These are phyloP conservation scores for Oryza glumipatula DNA, from an alignment of 176 grass and related monocot genomes.

Conservation along the genomic window DNA sequence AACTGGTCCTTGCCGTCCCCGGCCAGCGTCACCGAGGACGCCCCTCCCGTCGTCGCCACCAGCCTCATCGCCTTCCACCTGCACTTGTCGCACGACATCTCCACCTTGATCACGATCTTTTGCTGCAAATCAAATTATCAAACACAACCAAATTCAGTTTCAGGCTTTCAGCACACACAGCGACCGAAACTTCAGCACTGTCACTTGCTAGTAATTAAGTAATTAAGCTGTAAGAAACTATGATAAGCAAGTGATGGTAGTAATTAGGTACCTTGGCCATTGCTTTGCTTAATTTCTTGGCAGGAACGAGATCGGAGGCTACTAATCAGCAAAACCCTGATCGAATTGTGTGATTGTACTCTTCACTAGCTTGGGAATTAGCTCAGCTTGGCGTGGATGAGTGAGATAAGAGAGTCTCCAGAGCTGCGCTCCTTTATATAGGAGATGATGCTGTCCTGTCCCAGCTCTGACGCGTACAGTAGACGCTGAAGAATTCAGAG, in stretches of 20 bases:
- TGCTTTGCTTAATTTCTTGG: neutral
- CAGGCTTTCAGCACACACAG: neutral
- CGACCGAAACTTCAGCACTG: too few species aligned
- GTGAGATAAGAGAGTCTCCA: neutral
- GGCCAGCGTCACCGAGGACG: constrained; percentile 48
- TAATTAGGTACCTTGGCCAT: neutral
- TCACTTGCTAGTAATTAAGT: too few species aligned
- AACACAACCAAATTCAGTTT: neutral
- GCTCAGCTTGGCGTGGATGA: neutral
- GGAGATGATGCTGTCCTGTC: neutral
- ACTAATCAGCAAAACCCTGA: neutral
- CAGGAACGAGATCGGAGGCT: neutral
- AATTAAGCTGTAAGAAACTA: too few species aligned
- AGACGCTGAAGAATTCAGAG: neutral
- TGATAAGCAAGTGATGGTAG: neutral
- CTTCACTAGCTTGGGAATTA: too few species aligned
- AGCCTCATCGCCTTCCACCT: constrained; percentile 61
- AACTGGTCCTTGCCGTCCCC: constrained; percentile 43
- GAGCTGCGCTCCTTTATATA: neutral
- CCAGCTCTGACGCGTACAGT: too few species aligned
- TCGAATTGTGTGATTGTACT: neutral
- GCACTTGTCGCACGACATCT: constrained; percentile 59
- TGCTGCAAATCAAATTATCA: neutral
- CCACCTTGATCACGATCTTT: constrained; percentile 62
- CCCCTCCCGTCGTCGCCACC: constrained; percentile 47